Evolutionary conservation across 179 eudicot genomes (phyloP).

Genomic region (Actinidia chinensis): DNA sequence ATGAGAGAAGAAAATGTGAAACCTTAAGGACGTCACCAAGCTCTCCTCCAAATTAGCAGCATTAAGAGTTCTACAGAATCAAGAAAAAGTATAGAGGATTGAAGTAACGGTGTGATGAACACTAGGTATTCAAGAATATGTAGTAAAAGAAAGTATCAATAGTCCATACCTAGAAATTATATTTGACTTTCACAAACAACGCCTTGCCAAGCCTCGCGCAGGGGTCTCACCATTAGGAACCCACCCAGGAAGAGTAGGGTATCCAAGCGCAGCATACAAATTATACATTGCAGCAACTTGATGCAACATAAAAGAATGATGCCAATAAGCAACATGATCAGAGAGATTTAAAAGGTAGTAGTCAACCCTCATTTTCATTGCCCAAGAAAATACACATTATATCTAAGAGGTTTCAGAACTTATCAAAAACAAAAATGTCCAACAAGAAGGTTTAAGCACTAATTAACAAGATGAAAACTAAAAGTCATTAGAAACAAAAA

Average conservation of each 20-base stretch:
- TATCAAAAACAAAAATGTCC: background rate
- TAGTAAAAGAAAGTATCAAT: conserved; percentile 5
- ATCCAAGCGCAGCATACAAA: conserved; percentile 78
- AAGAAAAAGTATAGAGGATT: conserved; percentile 20
- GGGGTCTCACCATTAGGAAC: conserved; percentile 80
- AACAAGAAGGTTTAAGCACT: background rate
- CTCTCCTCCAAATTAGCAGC: conserved; percentile 79
- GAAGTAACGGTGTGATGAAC: background rate
- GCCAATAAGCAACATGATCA: background rate
- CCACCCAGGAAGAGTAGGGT: conserved; percentile 91
- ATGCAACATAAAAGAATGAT: conserved; percentile 13
- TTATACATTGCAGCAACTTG: conserved; percentile 90
- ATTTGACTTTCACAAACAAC: conserved; percentile 65
- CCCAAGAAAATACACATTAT: background rate
- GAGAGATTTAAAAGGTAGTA: background rate
- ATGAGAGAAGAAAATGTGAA: conserved; percentile 68
- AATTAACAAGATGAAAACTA: background rate
- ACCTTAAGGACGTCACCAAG: conserved; percentile 70
- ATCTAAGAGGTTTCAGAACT: background rate
- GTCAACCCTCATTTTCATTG: background rate
- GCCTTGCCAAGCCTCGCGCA: conserved; percentile 94
- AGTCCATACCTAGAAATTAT: conserved; percentile 67
- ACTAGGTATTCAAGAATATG: conserved; percentile 5
- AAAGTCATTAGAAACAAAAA: too few relatives aligned
- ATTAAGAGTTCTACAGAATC: conserved; percentile 49